Percentiles rank a stretch among this genome's conserved stretches.
Conservation (phyloP, 2,329 filamentous ascomycete species). For the Neonectria faginata region DNA sequence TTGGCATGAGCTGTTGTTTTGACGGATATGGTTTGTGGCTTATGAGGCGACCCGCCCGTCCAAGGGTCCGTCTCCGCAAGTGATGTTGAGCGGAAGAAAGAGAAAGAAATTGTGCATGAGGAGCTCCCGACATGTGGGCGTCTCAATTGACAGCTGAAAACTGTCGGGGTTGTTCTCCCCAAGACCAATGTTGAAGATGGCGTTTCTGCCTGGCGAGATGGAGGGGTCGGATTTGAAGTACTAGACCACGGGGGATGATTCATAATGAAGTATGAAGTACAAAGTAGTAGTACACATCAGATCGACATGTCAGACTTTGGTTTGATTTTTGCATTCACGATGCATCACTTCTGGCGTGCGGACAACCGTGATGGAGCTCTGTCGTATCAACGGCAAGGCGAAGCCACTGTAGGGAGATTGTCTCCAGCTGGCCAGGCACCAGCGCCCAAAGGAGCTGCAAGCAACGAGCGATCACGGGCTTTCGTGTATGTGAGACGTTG, state of each 20-base stretch:
- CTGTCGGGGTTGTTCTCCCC: neutral
- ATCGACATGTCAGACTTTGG: constrained; percentile 3
- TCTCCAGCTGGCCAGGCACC: constrained; percentile 37
- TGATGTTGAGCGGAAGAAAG: constrained; percentile 1
- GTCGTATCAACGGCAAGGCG: neutral
- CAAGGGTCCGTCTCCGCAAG: neutral
- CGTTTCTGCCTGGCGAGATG: constrained; percentile 31
- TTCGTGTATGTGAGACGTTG: constrained; percentile 37
- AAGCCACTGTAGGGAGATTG: constrained; percentile 7
- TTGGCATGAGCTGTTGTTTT: constrained; percentile 16
- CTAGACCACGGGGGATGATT: constrained; percentile 4
- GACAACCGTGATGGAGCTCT: constrained; percentile 28
- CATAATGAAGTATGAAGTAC: constrained; percentile 13
- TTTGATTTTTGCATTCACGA: constrained; percentile 33
- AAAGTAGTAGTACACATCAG: constrained; percentile 5
- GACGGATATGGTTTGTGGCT: constrained; percentile 9
- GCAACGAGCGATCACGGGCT: constrained; percentile 37
- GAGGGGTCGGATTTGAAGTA: constrained; percentile 5
- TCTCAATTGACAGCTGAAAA: neutral
- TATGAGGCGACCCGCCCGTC: neutral
- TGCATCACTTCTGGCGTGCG: constrained; percentile 16
- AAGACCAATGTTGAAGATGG: neutral
- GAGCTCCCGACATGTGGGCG: neutral
- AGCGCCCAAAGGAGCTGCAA: constrained; percentile 29
- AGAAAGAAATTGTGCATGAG: constrained; percentile 4